phyloP scores from a whole-genome alignment of 768 basidiomycete species.

The Candolleomyces aberdarensis region DNA sequence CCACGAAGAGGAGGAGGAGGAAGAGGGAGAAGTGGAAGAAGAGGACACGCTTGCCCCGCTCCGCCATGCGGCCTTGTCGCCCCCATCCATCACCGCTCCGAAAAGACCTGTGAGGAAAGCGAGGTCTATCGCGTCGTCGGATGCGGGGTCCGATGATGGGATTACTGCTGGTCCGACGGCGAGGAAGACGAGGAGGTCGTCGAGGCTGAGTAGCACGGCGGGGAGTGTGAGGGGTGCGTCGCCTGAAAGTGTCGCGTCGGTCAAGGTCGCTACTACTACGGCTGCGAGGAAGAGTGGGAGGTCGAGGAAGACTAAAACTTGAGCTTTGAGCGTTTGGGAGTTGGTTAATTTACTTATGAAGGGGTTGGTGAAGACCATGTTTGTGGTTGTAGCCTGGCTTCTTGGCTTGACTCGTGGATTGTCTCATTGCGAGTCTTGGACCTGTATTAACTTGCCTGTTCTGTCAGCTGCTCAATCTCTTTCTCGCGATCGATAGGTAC shows the following conservation, averaged over 20 bases:
- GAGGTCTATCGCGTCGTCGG: constrained; percentile 30
- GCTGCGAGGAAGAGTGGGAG: constrained; percentile 15
- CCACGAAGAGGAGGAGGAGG: neutral
- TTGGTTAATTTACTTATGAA: neutral
- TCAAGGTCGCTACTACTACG: constrained; percentile 14
- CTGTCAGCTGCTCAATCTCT: no score
- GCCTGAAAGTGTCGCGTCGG: constrained; percentile 19
- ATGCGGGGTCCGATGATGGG: constrained; percentile 22
- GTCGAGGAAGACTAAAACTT: constrained; percentile 5
- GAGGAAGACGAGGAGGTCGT: constrained; percentile 42
- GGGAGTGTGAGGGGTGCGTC: constrained; percentile 17
- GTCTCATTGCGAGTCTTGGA: no score
- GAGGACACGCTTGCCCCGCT: constrained; percentile 38
- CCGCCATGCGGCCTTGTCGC: constrained; percentile 26
- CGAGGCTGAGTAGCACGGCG: constrained; percentile 34
- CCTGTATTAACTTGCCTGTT: no score
- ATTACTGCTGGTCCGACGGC: no score
- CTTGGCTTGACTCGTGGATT: no score
- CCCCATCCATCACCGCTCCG: constrained; percentile 5
- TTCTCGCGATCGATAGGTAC: no score
- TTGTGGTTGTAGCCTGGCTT: no score
- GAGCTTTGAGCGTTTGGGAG: neutral
- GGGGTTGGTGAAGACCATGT: no score
- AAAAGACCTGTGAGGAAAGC: constrained; percentile 19
- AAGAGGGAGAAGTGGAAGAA: constrained; percentile 33